Percentiles rank a stretch among this genome's conserved stretches.
phyloP scores from a whole-genome alignment of 768 basidiomycete genomes.

The Stropharia rugosoannulata region DNA sequence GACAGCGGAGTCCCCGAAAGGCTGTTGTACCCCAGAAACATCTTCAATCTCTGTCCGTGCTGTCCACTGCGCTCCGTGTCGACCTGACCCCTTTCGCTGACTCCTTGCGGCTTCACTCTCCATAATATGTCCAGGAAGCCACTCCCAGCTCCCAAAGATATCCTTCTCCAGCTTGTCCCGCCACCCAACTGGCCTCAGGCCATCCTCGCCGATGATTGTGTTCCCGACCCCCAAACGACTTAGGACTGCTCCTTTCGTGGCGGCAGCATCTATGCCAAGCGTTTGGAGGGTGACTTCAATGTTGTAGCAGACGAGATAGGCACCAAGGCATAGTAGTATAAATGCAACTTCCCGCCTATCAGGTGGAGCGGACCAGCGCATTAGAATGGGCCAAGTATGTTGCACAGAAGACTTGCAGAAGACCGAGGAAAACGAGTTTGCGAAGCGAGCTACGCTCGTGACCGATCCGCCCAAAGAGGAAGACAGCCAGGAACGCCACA shows the following conservation, averaged over 20 bases:
- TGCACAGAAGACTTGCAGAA: no score
- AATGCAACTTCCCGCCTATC: constrained; percentile 74
- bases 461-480: no score
- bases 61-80: constrained; percentile 45
- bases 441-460: no score
- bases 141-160: constrained; percentile 71
- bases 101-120: constrained; percentile 51
- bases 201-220: constrained; percentile 41
- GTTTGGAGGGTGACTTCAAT: constrained; percentile 61
- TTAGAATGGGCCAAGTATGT: constrained; percentile 16
- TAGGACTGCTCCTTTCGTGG: constrained; percentile 34
- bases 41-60: constrained; percentile 28
- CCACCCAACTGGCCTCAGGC: constrained; percentile 49
- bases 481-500: no score
- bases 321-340: constrained; percentile 59
- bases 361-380: constrained; percentile 67
- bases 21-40: constrained; percentile 18
- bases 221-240: constrained; percentile 38
- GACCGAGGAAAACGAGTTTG: no score
- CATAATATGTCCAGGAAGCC: constrained; percentile 60
- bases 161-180: constrained; percentile 56
- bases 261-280: constrained; percentile 43
- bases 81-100: constrained; percentile 39
- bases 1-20: constrained; percentile 37
- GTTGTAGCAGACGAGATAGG: constrained; percentile 75